Percentiles rank a stretch among this genome's conserved stretches.
Conservation (phyloP, 2,329 filamentous ascomycete species). For the Setomelanomma holmii region DNA sequence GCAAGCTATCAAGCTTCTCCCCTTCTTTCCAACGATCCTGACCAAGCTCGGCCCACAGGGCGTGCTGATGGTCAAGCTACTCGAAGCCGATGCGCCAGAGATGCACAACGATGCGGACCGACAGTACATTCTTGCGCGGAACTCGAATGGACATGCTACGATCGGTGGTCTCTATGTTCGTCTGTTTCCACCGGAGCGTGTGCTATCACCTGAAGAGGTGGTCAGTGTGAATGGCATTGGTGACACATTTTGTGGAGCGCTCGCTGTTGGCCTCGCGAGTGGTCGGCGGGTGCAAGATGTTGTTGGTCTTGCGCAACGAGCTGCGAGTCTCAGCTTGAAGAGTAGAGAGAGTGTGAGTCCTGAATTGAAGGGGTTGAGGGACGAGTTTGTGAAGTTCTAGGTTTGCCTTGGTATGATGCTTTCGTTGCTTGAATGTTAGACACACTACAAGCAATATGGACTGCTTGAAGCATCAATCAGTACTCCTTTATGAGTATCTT, state of each 20-base stretch:
- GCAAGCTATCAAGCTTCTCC: conserved; percentile 82
- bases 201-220: conserved; percentile 67
- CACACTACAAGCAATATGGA: too few species aligned
- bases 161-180: conserved; percentile 83
- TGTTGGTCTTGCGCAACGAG: conserved; percentile 81
- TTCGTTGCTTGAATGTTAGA: too few species aligned
- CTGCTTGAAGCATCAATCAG: too few species aligned
- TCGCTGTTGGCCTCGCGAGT: conserved; percentile 77
- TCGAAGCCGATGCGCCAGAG: conserved; percentile 71
- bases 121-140: conserved; percentile 74
- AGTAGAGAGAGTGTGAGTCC: conserved; percentile 76
- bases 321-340: conserved; percentile 78
- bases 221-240: conserved; percentile 94
- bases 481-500: too few species aligned
- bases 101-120: conserved; percentile 68
- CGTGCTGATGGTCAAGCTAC: conserved; percentile 75
- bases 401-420: too few species aligned
- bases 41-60: conserved; percentile 82
- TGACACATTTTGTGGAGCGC: conserved; percentile 86
- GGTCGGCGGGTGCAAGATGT: conserved; percentile 65
- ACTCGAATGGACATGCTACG: conserved; percentile 57
- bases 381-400: conserved; percentile 1
- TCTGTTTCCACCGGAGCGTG: conserved; percentile 69
- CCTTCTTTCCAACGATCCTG: conserved; percentile 83
- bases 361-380: conserved; percentile 52